A percentile compares a stretch with the other conserved stretches of the same genome.
Evolutionary conservation across 1,284 basidiomycete species (phyloP).

Genomic region (Omphalotus olearius): DNA sequence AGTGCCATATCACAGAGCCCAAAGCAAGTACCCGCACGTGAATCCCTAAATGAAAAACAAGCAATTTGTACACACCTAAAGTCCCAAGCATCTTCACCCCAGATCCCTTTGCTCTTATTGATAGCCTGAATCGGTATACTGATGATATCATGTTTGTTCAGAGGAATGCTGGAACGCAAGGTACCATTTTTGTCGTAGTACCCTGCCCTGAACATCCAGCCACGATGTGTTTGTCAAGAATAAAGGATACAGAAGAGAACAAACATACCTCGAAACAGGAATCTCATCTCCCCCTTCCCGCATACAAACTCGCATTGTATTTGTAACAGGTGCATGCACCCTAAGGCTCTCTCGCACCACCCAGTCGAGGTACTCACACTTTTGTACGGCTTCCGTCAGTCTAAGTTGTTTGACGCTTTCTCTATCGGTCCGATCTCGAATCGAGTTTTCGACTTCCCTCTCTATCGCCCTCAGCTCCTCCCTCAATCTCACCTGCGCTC

Average conservation of each 20-base stretch:
- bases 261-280: conserved; percentile 37
- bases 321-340: conserved; percentile 60
- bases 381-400: conserved; percentile 20
- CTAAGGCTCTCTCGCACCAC: conserved; percentile 64
- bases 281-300: conserved; percentile 49
- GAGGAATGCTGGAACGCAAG: conserved; percentile 29
- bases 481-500: conserved; percentile 55
- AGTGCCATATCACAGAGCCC: no score
- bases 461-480: conserved; percentile 27
- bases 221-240: not conserved
- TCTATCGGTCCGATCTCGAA: conserved; percentile 20
- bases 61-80: conserved; percentile 43
- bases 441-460: conserved; percentile 17
- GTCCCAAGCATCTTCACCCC: conserved; percentile 63
- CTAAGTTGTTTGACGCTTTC: conserved; percentile 5
- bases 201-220: not conserved
- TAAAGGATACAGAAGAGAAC: not conserved
- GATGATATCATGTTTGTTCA: conserved; percentile 56
- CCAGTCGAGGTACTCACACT: conserved; percentile 35
- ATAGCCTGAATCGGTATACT: conserved; percentile 60
- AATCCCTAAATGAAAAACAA: not conserved
- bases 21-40: no score
- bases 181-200: conserved; percentile 28
- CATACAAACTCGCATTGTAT: conserved; percentile 56
- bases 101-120: conserved; percentile 56